phyloP scores from a whole-genome alignment of 768 basidiomycete species.

The Mycena galericulata region DNA sequence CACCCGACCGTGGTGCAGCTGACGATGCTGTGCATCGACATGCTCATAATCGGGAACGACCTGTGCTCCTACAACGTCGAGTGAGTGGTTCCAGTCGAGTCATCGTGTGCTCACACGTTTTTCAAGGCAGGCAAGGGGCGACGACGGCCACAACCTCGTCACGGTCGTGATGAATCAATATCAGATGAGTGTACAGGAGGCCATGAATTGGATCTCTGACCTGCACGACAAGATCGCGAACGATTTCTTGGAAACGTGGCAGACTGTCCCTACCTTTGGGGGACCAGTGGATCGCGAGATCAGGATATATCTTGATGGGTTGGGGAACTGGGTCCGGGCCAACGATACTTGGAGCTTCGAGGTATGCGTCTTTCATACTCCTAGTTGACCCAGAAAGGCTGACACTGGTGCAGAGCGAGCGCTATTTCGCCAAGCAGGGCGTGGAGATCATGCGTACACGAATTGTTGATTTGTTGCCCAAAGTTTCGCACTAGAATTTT shows the following conservation, averaged over 20 bases:
- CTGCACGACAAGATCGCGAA: constrained; percentile 51
- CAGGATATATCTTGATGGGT: constrained; percentile 55
- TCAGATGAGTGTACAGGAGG: constrained; percentile 50
- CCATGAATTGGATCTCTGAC: constrained; percentile 52
- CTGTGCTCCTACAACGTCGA: constrained; percentile 42
- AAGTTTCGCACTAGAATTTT: not conserved
- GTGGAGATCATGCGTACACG: constrained; percentile 46
- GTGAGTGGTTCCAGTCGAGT: not conserved
- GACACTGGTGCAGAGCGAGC: constrained; percentile 37
- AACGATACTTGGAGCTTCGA: constrained; percentile 66
- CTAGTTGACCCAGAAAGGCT: not conserved
- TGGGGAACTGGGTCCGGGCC: constrained; percentile 65
- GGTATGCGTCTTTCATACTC: constrained; percentile 40
- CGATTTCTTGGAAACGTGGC: constrained; percentile 50
- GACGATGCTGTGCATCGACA: constrained; percentile 43
- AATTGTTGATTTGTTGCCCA: constrained; percentile 47
- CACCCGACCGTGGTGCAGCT: constrained; percentile 54
- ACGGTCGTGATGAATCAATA: constrained; percentile 63
- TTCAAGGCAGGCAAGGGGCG: constrained; percentile 45
- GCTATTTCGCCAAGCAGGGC: constrained; percentile 56
- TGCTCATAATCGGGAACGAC: constrained; percentile 51
- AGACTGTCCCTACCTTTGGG: constrained; percentile 56
- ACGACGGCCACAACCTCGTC: constrained; percentile 58
- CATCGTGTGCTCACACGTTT: not conserved
- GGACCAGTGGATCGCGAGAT: constrained; percentile 55